Evolutionary conservation across 495 filamentous ascomycete genomes (phyloP), one percentile per base, ranked within the genome.

Genomic region (Xylaria flabelliformis): DNA sequence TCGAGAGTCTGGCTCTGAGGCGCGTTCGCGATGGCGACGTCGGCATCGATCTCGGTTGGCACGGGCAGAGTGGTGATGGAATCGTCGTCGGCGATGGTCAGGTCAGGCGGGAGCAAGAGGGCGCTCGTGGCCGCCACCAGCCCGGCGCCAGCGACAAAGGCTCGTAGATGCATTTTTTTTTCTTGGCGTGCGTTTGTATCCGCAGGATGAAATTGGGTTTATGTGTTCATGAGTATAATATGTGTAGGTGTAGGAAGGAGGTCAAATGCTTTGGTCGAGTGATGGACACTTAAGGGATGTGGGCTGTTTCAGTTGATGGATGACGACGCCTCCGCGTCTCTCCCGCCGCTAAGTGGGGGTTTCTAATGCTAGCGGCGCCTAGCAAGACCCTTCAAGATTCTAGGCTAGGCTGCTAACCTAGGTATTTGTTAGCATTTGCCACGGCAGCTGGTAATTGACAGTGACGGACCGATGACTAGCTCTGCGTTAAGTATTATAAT

Each of bases 91-190:
- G 72, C 34, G 7, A 71, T 74, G 48, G 76, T 66, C 42, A 78
- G 48, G 29, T 72, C 73, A 21, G 78, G 77, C 46, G 78, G 78
- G 34, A 81, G 51, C 42, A 81, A 66, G 15, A 82, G 70, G 70
- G 81, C 81, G 66, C 76, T 74, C 42, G 76, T 69, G 46, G 78
- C 71, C 13, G 74, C 78, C 74, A 74, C 80, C 74, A 82, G 77
- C 32, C 77, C 78, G 56, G 77, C 76, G 63, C 73, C 77, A 74
- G 74, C 65, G 50, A 79, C 59, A 36, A 79, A 67, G 4, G 76
- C 73, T 21, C 59, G 77, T 67, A 79, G 75, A 72, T 76, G 74
- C 77, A 79, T 79, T 42, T 72, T 39, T 3, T 29, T 77, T 72
- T 39, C 34, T 29, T 77, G 34, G 67, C 0, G 15, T 59, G 53